These are phyloP conservation scores for Musa beccarii DNA, from an alignment of 176 grass and related monocot species.

Conservation along the genomic window DNA sequence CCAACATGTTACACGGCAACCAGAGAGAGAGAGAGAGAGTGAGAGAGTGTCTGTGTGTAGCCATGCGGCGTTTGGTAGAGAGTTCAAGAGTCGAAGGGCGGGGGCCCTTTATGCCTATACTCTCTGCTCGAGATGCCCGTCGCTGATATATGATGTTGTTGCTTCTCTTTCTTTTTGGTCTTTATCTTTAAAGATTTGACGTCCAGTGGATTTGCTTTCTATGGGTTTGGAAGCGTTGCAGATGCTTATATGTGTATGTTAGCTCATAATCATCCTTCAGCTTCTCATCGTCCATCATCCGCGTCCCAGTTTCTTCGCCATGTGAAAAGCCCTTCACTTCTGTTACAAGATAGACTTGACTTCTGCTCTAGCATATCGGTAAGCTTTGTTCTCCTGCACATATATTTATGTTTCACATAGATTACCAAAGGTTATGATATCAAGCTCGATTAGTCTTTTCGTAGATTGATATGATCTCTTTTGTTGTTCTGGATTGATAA, in stretches of 20 bases:
- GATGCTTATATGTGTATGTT: neutral
- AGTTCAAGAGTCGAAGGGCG: neutral
- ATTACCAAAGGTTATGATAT: no score
- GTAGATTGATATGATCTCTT: no score
- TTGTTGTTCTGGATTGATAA: neutral
- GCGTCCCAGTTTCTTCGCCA: no score
- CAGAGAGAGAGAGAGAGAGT: neutral
- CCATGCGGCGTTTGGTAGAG: neutral
- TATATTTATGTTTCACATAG: no score
- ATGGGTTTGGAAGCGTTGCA: neutral
- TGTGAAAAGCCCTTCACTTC: no score
- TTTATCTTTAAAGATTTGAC: conserved; percentile 1
- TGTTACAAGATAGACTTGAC: no score
- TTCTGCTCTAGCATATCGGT: neutral
- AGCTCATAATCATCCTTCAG: neutral
- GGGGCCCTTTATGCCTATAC: neutral
- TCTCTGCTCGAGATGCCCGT: conserved; percentile 15
- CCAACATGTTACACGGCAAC: neutral
- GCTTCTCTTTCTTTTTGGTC: conserved; percentile 1
- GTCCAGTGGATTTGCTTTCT: neutral
- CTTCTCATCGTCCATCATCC: neutral
- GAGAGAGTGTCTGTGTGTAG: neutral
- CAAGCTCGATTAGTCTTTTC: no score
- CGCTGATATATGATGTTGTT: conserved; percentile 17
- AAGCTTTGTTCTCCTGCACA: neutral